These are phyloP conservation scores for Claviceps monticola DNA, from an alignment of 2,329 filamentous ascomycete genomes.

Conservation along the genomic window DNA sequence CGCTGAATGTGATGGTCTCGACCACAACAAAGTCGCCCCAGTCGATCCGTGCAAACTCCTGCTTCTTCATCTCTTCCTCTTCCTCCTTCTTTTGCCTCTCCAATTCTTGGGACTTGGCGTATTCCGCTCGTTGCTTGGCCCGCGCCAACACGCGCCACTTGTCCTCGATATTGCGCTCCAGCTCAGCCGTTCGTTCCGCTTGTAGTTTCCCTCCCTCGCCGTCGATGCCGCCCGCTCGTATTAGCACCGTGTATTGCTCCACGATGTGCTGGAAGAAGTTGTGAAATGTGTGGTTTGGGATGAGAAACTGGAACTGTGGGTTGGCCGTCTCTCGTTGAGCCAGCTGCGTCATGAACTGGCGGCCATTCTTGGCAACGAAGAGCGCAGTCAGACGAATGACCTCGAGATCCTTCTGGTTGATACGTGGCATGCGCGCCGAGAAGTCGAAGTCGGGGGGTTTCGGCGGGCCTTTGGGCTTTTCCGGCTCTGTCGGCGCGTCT, in stretches of 20 bases:
- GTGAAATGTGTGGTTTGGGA: constrained; percentile 89
- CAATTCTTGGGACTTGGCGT: constrained; percentile 67
- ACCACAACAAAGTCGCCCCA: constrained; percentile 97
- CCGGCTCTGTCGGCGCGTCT: constrained; percentile 39
- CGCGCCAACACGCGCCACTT: constrained; percentile 68
- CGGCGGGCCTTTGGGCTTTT: constrained; percentile 66
- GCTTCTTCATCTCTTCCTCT: constrained; percentile 66
- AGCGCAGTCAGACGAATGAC: constrained; percentile 66
- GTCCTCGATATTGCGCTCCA: constrained; percentile 63
- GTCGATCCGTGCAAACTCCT: constrained; percentile 72
- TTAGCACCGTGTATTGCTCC: constrained; percentile 78
- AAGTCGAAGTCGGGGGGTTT: constrained; percentile 83
- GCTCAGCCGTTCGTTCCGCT: constrained; percentile 55
- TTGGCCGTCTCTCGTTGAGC: constrained; percentile 82
- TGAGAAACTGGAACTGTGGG: constrained; percentile 90
- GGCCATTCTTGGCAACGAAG: constrained; percentile 85
- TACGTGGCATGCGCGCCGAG: constrained; percentile 92
- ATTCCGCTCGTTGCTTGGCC: constrained; percentile 77
- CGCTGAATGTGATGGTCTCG: constrained; percentile 85
- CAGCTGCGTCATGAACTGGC: constrained; percentile 79
- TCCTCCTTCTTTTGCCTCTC: constrained; percentile 86
- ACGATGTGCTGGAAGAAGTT: constrained; percentile 88
- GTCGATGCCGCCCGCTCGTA: constrained; percentile 54
- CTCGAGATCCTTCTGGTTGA: constrained; percentile 84
- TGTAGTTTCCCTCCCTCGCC: constrained; percentile 54